Conservation (phyloP, 202 grass and related monocot species). For the Saccharum hybrid region DNA sequence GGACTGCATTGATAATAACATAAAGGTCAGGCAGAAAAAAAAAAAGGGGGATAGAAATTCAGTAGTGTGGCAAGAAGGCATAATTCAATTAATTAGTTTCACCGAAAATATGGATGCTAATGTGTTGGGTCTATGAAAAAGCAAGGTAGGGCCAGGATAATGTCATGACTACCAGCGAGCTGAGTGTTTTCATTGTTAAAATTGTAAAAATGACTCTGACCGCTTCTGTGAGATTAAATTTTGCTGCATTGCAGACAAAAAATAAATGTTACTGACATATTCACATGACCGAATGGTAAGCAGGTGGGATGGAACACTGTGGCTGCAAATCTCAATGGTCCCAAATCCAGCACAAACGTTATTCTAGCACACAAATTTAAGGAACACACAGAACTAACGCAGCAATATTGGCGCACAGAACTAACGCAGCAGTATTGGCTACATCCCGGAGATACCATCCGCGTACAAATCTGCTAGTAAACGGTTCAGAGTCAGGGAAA, state of each 20-base stretch:
- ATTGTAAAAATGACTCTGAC: neutral
- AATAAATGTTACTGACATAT: neutral
- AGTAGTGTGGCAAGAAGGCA: neutral
- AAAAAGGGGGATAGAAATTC: too few species aligned
- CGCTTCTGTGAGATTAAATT: neutral
- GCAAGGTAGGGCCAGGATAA: neutral
- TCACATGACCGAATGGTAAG: neutral
- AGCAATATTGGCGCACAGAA: neutral
- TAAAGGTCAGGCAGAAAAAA: neutral
- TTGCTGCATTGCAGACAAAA: neutral
- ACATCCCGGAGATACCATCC: neutral
- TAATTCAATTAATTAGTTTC: neutral
- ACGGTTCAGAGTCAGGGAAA: neutral
- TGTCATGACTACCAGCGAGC: neutral
- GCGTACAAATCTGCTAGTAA: neutral
- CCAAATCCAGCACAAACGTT: too few species aligned
- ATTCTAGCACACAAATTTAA: neutral
- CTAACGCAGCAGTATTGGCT: neutral
- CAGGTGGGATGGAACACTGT: neutral
- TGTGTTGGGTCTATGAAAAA: neutral
- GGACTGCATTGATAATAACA: conserved; percentile 36
- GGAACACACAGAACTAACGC: neutral
- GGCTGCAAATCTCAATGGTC: too few species aligned
- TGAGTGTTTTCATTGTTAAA: neutral
- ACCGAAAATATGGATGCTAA: neutral